A percentile compares a stretch with the other conserved stretches of the same genome.
Conservation (phyloP, 2,329 filamentous ascomycete species). For the Cytospora mali region DNA sequence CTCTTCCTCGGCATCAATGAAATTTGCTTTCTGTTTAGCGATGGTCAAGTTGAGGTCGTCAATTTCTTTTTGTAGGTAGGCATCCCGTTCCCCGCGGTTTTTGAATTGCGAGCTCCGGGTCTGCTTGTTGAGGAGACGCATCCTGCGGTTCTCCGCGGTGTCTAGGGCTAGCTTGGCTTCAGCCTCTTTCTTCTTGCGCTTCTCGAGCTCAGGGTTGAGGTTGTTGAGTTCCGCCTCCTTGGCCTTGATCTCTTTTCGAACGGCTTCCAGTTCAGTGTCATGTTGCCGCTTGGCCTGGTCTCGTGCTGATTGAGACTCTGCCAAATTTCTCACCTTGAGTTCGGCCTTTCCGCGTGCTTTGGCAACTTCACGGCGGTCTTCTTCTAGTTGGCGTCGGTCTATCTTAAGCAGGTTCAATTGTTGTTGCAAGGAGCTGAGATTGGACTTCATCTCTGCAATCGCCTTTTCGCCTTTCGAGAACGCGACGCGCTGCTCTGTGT, state of each 20-base stretch:
- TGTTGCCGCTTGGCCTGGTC: slow-evolving; percentile 73
- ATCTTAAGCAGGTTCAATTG: slow-evolving; percentile 82
- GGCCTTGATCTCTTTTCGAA: slow-evolving; percentile 72
- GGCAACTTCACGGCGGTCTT: slow-evolving; percentile 82
- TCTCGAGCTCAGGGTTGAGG: slow-evolving; percentile 76
- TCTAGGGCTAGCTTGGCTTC: slow-evolving; percentile 72
- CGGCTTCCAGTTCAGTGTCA: slow-evolving; percentile 69
- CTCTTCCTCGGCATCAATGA: slow-evolving; percentile 82
- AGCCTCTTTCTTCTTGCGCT: slow-evolving; percentile 72
- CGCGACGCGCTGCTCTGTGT: slow-evolving; percentile 75
- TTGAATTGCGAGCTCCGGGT: slow-evolving; percentile 84
- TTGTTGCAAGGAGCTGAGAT: slow-evolving; percentile 79
- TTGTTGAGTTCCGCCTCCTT: slow-evolving; percentile 76
- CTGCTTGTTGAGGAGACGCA: slow-evolving; percentile 89
- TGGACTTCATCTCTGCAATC: slow-evolving; percentile 73
- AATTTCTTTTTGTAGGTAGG: slow-evolving; percentile 79
- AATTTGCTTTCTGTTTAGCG: slow-evolving; percentile 79
- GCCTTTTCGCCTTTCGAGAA: slow-evolving; percentile 80
- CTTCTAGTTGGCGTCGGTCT: slow-evolving; percentile 84
- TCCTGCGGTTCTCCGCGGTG: slow-evolving; percentile 71
- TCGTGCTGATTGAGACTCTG: slow-evolving; percentile 78
- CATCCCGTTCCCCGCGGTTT: slow-evolving; percentile 85
- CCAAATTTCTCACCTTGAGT: slow-evolving; percentile 77
- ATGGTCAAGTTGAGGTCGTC: slow-evolving; percentile 76
- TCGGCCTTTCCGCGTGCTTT: slow-evolving; percentile 83